phyloP scores from a whole-genome alignment of 352 stramenopile species.

The Pythium inflatum region DNA sequence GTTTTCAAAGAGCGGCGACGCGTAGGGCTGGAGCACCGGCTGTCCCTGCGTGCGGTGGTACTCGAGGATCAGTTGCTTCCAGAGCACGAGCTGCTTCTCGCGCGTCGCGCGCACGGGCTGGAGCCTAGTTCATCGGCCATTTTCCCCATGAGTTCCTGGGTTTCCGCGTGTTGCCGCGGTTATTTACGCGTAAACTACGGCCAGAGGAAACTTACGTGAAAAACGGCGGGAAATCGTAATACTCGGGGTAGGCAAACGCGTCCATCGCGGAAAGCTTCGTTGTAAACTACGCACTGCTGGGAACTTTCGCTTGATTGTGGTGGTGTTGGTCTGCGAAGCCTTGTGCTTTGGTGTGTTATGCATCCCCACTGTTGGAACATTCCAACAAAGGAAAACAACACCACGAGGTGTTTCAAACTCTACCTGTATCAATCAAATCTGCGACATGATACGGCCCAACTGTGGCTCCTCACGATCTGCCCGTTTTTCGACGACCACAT shows the following conservation, averaged over 20 bases:
- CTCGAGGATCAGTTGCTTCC: conserved; percentile 85
- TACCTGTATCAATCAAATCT: conserved; percentile 9
- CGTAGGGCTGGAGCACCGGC: conserved; percentile 70
- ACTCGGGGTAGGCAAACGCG: conserved; percentile 85
- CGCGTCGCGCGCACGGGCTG: conserved; percentile 81
- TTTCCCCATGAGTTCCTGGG: not conserved
- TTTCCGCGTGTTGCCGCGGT: conserved; percentile 12
- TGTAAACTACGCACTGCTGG: conserved; percentile 17
- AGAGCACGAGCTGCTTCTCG: conserved; percentile 87
- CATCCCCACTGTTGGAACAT: not conserved
- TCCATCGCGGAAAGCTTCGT: conserved; percentile 43
- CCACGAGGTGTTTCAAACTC: conserved; percentile 2
- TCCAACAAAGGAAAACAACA: conserved; percentile 10
- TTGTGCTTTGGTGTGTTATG: not conserved
- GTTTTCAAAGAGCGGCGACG: conserved; percentile 80
- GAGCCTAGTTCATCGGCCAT: conserved; percentile 37
- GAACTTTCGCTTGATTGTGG: not conserved
- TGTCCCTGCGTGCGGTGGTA: conserved; percentile 76
- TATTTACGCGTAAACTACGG: conserved; percentile 25
- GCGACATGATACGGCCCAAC: conserved; percentile 4
- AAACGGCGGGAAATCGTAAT: conserved; percentile 88
- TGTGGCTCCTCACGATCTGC: not conserved
- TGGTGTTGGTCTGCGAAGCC: conserved; percentile 7
- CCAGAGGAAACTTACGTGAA: conserved; percentile 62
- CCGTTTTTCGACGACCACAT: not conserved